Evolutionary conservation across 495 filamentous ascomycete genomes (phyloP), one percentile per base, ranked within the genome.

Genomic region (Daldinia grandis): DNA sequence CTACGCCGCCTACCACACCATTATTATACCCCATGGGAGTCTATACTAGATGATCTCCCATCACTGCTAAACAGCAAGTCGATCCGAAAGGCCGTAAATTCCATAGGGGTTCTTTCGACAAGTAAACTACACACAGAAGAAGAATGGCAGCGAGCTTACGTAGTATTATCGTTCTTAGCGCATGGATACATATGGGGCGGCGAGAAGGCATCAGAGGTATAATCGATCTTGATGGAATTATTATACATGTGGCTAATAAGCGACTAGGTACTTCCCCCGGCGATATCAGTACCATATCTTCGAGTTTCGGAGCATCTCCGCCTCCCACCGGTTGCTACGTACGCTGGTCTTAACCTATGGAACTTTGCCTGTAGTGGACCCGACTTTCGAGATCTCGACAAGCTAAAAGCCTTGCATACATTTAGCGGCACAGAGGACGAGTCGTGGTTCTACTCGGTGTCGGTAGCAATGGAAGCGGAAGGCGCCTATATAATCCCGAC

Each of bases 401-500:
- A 93, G 64, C 81, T 99, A 8, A 83, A 87, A 12, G 92, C 92
- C 9, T 83, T 94, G 58, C 89, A 91, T 65, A 96, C 95, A 30
- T 94, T 97, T 77, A 98, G 93, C 21, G 95, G 93, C 51, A 96
- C 93, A 1, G 80, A 91, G 3, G 94, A 97, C 79, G 95, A 99
- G 75, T 94, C 95, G 70, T 98, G 95, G 95, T 99, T 99, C 80
- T 97, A 93, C 75, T 80, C 95, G n/a, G 84, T 98, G 54, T 97
- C 93, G 0, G 92, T 97, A 14, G 95, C 95, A 40, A 96, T 98
- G 66, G 95, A 98, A 79, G 91, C 95, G 15, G 83, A 89, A 24
- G 94, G 92, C n/a, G 95, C 87, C 2, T 87, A 88, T 1, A 86
- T 92, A n/a, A 87, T 98, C 47, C 92, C 93, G 0, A 73, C 91